Evolutionary conservation across 2,329 filamentous ascomycete species (phyloP).

Genomic region (Passalora sequoiae): DNA sequence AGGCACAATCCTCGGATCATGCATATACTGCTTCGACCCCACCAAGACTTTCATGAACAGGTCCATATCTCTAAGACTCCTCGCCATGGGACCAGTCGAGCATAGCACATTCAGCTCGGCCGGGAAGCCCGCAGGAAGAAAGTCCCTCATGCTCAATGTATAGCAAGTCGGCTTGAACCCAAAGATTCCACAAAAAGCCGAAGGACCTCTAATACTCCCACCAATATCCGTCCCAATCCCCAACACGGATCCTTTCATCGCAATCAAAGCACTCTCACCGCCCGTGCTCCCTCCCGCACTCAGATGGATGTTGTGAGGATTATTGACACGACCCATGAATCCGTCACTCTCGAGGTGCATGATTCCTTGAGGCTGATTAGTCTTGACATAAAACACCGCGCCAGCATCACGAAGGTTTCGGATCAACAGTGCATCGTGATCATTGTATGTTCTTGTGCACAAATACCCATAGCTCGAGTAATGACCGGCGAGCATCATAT

Average conservation of each 20-base stretch:
- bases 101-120: slow-evolving; percentile 20
- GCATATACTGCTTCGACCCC: slow-evolving; percentile 11
- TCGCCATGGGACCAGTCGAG: slow-evolving; percentile 16
- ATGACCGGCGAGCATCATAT: slow-evolving; percentile 15
- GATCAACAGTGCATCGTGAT: slow-evolving; percentile 15
- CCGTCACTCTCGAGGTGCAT: slow-evolving; percentile 18
- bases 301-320: slow-evolving; percentile 19
- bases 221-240: slow-evolving; percentile 58
- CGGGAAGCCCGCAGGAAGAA: slow-evolving; percentile 11
- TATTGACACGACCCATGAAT: slow-evolving; percentile 10
- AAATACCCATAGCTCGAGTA: slow-evolving; percentile 15
- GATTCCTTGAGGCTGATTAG: slow-evolving; percentile 18
- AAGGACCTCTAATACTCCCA: slow-evolving; percentile 66
- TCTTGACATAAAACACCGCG: slow-evolving; percentile 23
- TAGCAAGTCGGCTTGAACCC: slow-evolving; percentile 31
- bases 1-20: slow-evolving; percentile 16
- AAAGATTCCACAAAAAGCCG: slow-evolving; percentile 59
- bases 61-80: slow-evolving; percentile 15
- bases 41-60: slow-evolving; percentile 13
- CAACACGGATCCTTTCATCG: background rate
- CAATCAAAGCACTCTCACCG: slow-evolving; percentile 45
- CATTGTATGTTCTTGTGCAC: slow-evolving; percentile 5
- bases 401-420: slow-evolving; percentile 13
- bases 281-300: slow-evolving; percentile 16
- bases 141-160: slow-evolving; percentile 14